Percentiles rank a stretch among this genome's conserved stretches.
Conservation (phyloP, 176 grass and related monocot species). For the Triticum monococcum region DNA sequence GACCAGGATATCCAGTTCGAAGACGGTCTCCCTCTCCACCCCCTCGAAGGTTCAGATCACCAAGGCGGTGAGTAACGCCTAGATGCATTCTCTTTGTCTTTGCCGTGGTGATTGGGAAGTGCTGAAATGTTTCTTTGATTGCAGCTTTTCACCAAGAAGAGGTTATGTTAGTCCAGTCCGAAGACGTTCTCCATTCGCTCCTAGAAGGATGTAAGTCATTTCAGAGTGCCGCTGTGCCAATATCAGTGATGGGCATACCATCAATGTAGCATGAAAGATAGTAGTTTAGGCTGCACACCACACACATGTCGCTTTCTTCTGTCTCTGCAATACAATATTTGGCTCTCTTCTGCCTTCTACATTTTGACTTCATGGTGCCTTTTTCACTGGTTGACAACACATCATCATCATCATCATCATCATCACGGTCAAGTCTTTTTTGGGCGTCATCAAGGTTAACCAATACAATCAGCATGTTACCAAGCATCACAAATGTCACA, state of each 20-base stretch:
- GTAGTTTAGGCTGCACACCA: conserved; percentile 61
- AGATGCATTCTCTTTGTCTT: background rate
- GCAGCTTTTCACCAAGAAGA: conserved; percentile 74
- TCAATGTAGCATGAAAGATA: conserved; percentile 54
- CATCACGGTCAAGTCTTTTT: too few species aligned
- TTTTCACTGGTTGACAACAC: conserved; percentile 34
- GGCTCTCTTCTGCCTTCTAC: conserved; percentile 52
- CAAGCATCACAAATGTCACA: conserved; percentile 88
- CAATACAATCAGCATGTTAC: conserved; percentile 94
- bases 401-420: background rate
- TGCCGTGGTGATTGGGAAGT: background rate
- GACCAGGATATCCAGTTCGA: conserved; percentile 57
- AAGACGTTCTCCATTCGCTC: conserved; percentile 60
- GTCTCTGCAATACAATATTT: conserved; percentile 45
- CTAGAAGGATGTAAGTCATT: conserved; percentile 71
- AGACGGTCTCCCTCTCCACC: conserved; percentile 74
- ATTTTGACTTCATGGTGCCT: conserved; percentile 44
- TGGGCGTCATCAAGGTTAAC: conserved; percentile 38
- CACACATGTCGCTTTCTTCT: conserved; percentile 60
- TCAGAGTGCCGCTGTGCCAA: conserved; percentile 89
- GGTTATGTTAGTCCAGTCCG: conserved; percentile 57
- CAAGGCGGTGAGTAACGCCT: conserved; percentile 48
- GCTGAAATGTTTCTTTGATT: conserved; percentile 1
- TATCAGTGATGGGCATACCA: conserved; percentile 85
- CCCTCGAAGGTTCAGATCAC: conserved; percentile 67